Evolutionary conservation across 2,329 filamentous ascomycete species (phyloP).

Genomic region (Sporothrix mexicana): DNA sequence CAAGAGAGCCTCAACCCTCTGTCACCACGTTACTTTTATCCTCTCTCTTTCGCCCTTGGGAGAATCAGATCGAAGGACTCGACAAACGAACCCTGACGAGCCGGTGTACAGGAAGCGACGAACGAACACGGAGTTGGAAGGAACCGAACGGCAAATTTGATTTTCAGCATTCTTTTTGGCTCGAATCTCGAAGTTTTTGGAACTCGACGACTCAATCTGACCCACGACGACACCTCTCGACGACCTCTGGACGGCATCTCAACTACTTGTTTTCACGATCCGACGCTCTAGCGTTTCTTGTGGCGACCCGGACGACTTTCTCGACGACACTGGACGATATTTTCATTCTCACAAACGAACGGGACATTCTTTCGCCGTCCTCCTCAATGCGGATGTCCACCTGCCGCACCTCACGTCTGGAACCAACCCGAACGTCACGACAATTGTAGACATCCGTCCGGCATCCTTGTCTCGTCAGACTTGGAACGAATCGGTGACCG

Average conservation of each 20-base stretch:
- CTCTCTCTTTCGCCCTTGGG: background rate
- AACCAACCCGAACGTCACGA: constrained; percentile 1
- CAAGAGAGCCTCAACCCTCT: background rate
- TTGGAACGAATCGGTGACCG: background rate
- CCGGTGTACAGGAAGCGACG: background rate
- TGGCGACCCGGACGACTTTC: background rate
- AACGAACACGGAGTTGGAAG: background rate
- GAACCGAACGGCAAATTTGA: background rate
- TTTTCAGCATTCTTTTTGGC: background rate
- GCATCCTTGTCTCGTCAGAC: background rate
- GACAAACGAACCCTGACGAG: background rate
- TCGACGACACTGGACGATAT: background rate
- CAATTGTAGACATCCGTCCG: background rate
- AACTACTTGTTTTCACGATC: background rate
- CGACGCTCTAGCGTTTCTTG: background rate
- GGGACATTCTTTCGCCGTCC: background rate
- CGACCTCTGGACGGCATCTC: background rate
- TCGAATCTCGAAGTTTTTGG: background rate
- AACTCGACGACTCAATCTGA: background rate
- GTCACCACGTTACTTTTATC: background rate
- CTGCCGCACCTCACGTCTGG: background rate
- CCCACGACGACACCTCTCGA: background rate
- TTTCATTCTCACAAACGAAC: constrained; percentile 1
- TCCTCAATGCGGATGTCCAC: constrained; percentile 19
- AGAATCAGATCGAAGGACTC: background rate